phyloP scores from a whole-genome alignment of 768 basidiomycete genomes.

The Harrya chromipes region DNA sequence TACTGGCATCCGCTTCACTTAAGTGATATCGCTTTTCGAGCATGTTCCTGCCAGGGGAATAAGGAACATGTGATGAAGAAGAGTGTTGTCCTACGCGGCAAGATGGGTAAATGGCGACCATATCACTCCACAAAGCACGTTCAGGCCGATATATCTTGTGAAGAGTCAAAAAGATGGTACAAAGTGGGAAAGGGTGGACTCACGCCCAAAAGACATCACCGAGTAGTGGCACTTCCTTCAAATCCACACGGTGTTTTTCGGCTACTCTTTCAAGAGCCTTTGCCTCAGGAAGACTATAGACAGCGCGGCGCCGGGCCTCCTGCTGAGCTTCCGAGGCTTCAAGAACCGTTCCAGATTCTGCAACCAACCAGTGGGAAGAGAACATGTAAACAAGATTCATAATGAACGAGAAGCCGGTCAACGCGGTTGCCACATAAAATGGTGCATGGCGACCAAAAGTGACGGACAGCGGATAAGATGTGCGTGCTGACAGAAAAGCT shows the following conservation, averaged over 20 bases:
- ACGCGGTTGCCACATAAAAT: conserved; percentile 63
- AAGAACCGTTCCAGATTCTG: conserved; percentile 56
- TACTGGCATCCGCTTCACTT: conserved; percentile 57
- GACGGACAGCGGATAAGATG: conserved; percentile 74
- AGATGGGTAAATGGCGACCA: conserved; percentile 81
- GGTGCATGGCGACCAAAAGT: conserved; percentile 67
- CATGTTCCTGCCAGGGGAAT: conserved; percentile 50
- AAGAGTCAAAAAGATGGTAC: conserved; percentile 2
- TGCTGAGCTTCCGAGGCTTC: conserved; percentile 60
- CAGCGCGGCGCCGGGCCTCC: conserved; percentile 48
- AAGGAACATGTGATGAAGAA: conserved; percentile 1
- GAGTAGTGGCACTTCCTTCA: conserved; percentile 58
- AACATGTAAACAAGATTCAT: conserved; percentile 68
- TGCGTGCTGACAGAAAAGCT: conserved; percentile 71
- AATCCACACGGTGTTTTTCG: conserved; percentile 57
- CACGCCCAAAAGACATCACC: conserved; percentile 81
- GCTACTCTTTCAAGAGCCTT: conserved; percentile 64
- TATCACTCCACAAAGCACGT: conserved; percentile 70
- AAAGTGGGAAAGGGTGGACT: conserved; percentile 22
- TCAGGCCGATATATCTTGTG: conserved; percentile 67
- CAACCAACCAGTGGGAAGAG: conserved; percentile 62
- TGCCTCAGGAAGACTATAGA: conserved; percentile 50
- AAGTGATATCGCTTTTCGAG: conserved; percentile 65
- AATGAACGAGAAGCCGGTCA: conserved; percentile 63
- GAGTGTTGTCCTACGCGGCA: conserved; percentile 48